These are phyloP conservation scores for Paraurostyla sp. DNA, from an alignment of 73 alveolate species.

Conservation along the genomic window DNA sequence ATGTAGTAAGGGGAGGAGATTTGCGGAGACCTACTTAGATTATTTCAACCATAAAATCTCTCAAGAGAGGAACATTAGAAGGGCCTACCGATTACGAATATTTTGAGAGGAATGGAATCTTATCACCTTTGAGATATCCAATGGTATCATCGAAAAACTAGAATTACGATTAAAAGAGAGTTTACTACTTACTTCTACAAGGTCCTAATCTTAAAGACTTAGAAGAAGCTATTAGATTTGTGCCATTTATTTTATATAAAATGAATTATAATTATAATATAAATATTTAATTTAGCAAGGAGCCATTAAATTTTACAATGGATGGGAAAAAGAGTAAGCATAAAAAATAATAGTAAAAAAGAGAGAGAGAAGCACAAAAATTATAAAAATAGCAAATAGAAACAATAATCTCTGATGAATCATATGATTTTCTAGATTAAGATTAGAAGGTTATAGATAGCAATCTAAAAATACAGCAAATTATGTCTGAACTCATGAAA, in stretches of 20 bases:
- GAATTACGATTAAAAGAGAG: neutral
- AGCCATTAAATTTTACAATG: neutral
- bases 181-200: conserved; percentile 30
- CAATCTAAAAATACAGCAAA: neutral
- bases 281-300: neutral
- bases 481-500: conserved; percentile 21
- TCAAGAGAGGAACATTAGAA: neutral
- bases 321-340: neutral
- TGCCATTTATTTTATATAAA: neutral
- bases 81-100: conserved; percentile 26
- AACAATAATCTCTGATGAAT: neutral
- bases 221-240: neutral
- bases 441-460: neutral
- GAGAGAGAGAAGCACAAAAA: neutral
- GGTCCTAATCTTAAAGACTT: conserved; percentile 43
- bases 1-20: neutral
- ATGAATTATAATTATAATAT: neutral
- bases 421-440: neutral
- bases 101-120: conserved; percentile 46
- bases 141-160: conserved; percentile 58
- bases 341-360: neutral
- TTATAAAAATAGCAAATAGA: neutral
- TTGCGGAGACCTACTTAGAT: conserved; percentile 34
- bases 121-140: conserved; percentile 41
- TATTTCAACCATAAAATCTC: conserved; percentile 47